Percentiles rank a stretch among this genome's conserved stretches.
These are phyloP conservation scores for Coemansia sp. DNA, from an alignment of 192 early-diverging fungal genomes.

Conservation along the genomic window DNA sequence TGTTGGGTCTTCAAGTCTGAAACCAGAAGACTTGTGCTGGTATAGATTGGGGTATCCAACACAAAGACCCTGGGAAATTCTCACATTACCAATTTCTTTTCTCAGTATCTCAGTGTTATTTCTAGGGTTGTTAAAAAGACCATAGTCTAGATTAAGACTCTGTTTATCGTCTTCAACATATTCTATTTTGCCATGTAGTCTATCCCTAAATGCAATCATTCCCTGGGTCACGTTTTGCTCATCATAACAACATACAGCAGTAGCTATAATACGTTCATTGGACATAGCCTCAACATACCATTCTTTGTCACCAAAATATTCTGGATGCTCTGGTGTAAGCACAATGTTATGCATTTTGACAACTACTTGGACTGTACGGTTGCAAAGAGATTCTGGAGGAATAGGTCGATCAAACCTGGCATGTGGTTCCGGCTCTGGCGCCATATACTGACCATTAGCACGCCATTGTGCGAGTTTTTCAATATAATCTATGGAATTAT, in stretches of 20 bases:
- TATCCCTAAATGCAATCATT: slow-evolving; percentile 52
- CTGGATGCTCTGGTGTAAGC: slow-evolving; percentile 59
- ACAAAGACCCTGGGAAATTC: slow-evolving; percentile 50
- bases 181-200: slow-evolving; percentile 6
- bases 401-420: not conserved
- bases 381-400: slow-evolving; percentile 10
- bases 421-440: slow-evolving; percentile 15
- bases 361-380: slow-evolving; percentile 51
- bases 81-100: slow-evolving; percentile 39
- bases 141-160: slow-evolving; percentile 26
- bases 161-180: slow-evolving; percentile 29
- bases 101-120: not conserved
- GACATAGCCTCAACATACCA: slow-evolving; percentile 69
- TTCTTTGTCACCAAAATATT: slow-evolving; percentile 30
- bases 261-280: slow-evolving; percentile 63
- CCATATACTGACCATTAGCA: not conserved
- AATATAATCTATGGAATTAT: slow-evolving; percentile 1
- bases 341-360: slow-evolving; percentile 63
- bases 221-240: slow-evolving; percentile 58
- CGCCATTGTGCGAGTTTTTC: slow-evolving; percentile 12
- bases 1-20: slow-evolving; percentile 52
- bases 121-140: slow-evolving; percentile 18
- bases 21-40: slow-evolving; percentile 61
- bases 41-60: slow-evolving; percentile 63
- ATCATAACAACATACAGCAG: slow-evolving; percentile 63